Conservation (phyloP, 2,329 filamentous ascomycete species). For the Cucurbitaria berberidis region DNA sequence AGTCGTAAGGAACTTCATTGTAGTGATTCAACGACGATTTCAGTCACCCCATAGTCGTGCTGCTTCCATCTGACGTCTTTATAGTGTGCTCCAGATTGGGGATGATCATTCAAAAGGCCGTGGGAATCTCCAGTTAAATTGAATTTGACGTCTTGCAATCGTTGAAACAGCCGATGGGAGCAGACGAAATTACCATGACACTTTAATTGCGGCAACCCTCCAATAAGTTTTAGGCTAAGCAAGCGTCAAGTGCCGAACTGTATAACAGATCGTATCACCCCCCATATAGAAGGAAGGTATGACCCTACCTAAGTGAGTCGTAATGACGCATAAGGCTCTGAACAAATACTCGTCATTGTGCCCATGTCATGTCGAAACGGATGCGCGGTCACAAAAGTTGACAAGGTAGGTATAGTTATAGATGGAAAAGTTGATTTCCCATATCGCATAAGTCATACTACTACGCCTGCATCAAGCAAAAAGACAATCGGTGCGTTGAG, state of each 20-base stretch:
- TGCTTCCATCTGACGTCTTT: not conserved
- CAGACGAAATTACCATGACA: not conserved
- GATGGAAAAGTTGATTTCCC: constrained; percentile 7
- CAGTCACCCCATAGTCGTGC: not conserved
- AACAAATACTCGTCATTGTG: not conserved
- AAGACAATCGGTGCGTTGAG: constrained; percentile 13
- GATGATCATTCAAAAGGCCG: not conserved
- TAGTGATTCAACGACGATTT: not conserved
- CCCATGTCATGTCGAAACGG: not conserved
- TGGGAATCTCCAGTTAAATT: constrained; percentile 1
- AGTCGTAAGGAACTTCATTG: constrained; percentile 24
- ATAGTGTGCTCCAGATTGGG: not conserved
- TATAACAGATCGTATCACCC: not conserved
- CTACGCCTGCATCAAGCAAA: constrained; percentile 6
- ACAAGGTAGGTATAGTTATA: not conserved
- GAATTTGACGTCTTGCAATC: not conserved
- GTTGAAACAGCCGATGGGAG: not conserved
- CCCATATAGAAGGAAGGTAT: not conserved
- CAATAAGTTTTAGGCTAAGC: constrained; percentile 1
- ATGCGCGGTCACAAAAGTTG: not conserved
- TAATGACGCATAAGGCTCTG: not conserved
- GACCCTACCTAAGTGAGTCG: not conserved
- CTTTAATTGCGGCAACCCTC: not conserved
- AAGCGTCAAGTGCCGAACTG: constrained; percentile 5
- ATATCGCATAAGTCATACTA: not conserved